A percentile compares a stretch with the other conserved stretches of the same genome.
Evolutionary conservation across 768 basidiomycete genomes (phyloP).

Genomic region (Suillus placidus): DNA sequence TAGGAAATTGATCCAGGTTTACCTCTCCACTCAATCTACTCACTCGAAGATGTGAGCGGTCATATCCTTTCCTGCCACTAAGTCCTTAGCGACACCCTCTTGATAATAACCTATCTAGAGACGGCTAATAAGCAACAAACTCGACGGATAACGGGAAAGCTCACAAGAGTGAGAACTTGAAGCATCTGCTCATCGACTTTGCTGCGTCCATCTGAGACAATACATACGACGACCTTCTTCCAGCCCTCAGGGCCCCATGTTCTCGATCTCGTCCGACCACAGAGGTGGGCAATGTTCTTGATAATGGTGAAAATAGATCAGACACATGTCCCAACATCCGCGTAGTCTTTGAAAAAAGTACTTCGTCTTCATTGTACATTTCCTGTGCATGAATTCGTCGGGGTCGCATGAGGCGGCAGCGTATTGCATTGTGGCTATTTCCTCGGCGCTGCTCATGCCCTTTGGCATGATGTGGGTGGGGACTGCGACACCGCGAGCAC

Average conservation of each 20-base stretch:
- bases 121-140: slow-evolving; percentile 6
- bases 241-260: slow-evolving; percentile 88
- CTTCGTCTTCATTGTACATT: slow-evolving; percentile 92
- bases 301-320: slow-evolving; percentile 57
- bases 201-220: slow-evolving; percentile 83
- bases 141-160: slow-evolving; percentile 23
- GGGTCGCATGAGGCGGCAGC: slow-evolving; percentile 90
- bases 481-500: slow-evolving; percentile 51
- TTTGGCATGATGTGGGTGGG: slow-evolving; percentile 79
- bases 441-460: slow-evolving; percentile 62
- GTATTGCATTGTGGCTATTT: slow-evolving; percentile 84
- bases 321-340: slow-evolving; percentile 4
- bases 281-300: slow-evolving; percentile 84
- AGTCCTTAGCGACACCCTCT: slow-evolving; percentile 89
- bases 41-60: slow-evolving; percentile 94
- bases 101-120: slow-evolving; percentile 82
- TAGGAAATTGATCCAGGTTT: slow-evolving; percentile 6
- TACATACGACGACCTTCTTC: slow-evolving; percentile 89
- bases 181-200: slow-evolving; percentile 91
- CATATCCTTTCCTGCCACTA: slow-evolving; percentile 85
- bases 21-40: slow-evolving; percentile 24
- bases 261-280: slow-evolving; percentile 68
- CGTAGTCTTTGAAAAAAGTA: slow-evolving; percentile 71
- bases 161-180: slow-evolving; percentile 81
- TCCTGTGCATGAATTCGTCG: slow-evolving; percentile 78